Evolutionary conservation across 225 moss, liverwort and hornwort species (phyloP), one percentile per base, ranked within the genome.

Genomic region (Sphagnum contortum): DNA sequence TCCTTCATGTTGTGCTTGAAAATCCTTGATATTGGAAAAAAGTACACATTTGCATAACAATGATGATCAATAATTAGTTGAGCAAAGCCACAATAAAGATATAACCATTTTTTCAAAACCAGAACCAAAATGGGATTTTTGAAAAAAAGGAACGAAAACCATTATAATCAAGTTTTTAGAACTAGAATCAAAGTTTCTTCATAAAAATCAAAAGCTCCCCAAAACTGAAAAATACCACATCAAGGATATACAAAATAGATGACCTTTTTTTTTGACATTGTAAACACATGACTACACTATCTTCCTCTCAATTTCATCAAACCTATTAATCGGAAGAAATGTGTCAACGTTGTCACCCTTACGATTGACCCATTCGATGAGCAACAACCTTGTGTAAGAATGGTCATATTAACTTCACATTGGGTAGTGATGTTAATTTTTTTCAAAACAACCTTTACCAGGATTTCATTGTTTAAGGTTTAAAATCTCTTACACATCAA

Each of bases 251-350:
- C 10, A 14, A 12, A 44, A 44, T 44, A 45, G 12, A 66, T 48
- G 68, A 87, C 94, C 96, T 81, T 89, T 92, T 81, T 89, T 92
- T 51, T 90, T 96, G 9, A 87, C 81, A 62, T 96, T 92, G 72
- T 96, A 96, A 50, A 92, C 92, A 59, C 92, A 96, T 57, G 68
- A 74, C 63, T 84, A 84, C 70, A 96, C 74, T 51, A 90, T 81
- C 77, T 96, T 96, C 78, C 87, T 92, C 64, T 96, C 90, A 50
- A 96, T 83, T 57, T 96, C 96, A 72, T 92, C 96, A 68, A 87
- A 96, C 81, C 94, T 94, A 76, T 2, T 68, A 13, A 12, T 4
- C 60, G 60, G n/a, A 6, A 59, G 3, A 68, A 5, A 69, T 10
- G 47, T 45, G 61, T 12, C 9, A 57, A 46, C 2, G 52, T 9